These are phyloP conservation scores for Xylaria sp. DNA, from an alignment of 2,329 filamentous ascomycete species.

Conservation along the genomic window DNA sequence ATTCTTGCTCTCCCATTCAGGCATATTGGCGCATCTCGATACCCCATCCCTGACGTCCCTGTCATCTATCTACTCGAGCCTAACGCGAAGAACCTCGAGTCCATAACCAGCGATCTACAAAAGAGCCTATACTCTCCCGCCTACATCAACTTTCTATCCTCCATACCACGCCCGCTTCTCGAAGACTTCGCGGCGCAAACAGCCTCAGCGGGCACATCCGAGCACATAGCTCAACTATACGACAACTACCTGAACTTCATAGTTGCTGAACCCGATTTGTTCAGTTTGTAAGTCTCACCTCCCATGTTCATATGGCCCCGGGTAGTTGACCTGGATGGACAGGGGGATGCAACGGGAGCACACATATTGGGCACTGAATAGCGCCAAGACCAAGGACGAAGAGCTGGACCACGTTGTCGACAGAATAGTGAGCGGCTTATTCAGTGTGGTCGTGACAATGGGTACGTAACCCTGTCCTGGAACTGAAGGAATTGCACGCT, in stretches of 20 bases:
- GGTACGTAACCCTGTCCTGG: slow-evolving; percentile 54
- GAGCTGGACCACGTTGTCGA: slow-evolving; percentile 87
- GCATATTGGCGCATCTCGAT: slow-evolving; percentile 78
- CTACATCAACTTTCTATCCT: slow-evolving; percentile 96
- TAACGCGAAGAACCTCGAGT: slow-evolving; percentile 75
- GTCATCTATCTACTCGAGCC: slow-evolving; percentile 97
- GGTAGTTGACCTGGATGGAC: too few relatives aligned
- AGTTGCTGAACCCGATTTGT: slow-evolving; percentile 91
- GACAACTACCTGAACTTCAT: slow-evolving; percentile 99
- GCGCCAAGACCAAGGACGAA: slow-evolving; percentile 85
- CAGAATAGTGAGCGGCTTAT: slow-evolving; percentile 91
- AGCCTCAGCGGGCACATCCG: slow-evolving; percentile 79
- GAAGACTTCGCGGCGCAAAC: slow-evolving; percentile 95
- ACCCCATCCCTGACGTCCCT: slow-evolving; percentile 93
- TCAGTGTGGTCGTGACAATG: slow-evolving; percentile 98
- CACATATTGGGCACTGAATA: slow-evolving; percentile 96
- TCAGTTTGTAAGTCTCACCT: too few relatives aligned
- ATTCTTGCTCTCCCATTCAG: slow-evolving; percentile 45
- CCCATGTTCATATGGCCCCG: too few relatives aligned
- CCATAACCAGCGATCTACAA: slow-evolving; percentile 83
- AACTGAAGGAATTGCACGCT: slow-evolving; percentile 17
- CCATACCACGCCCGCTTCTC: slow-evolving; percentile 83
- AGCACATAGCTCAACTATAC: slow-evolving; percentile 88
- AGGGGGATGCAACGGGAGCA: slow-evolving; percentile 87
- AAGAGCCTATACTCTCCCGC: slow-evolving; percentile 89